Conservation (phyloP, 257 asterid species). For the Nicotiana knightiana region DNA sequence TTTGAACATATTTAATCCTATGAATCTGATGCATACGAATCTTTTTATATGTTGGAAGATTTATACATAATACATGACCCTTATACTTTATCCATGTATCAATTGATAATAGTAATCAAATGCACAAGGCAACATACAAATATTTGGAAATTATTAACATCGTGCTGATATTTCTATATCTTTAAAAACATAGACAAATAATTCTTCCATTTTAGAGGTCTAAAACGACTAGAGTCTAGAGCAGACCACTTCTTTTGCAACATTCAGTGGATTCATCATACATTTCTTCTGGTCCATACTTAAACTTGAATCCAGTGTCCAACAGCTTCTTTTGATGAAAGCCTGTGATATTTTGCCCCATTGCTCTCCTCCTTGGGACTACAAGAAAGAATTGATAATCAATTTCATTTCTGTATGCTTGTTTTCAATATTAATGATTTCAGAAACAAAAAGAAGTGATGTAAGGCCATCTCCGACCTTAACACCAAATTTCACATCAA, state of each 20-base stretch:
- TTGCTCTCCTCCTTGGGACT: constrained; percentile 9
- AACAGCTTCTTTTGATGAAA: constrained; percentile 37
- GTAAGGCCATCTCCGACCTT: neutral
- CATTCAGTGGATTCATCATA: constrained; percentile 44
- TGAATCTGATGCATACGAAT: no score
- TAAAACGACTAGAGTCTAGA: constrained; percentile 8
- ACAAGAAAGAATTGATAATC: neutral
- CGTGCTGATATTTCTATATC: no score
- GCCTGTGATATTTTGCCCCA: neutral
- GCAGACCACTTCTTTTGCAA: constrained; percentile 36
- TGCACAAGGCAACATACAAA: neutral
- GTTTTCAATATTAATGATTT: neutral
- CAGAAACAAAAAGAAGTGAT: neutral
- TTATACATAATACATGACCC: no score
- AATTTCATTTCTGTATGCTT: neutral
- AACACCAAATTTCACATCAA: no score
- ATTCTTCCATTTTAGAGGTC: neutral
- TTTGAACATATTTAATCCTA: no score
- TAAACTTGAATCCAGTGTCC: constrained; percentile 41
- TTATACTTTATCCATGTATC: no score
- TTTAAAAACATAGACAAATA: neutral
- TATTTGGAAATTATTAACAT: no score
- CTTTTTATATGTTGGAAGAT: no score
- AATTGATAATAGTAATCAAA: neutral
- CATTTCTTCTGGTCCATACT: constrained; percentile 43